phyloP scores from a whole-genome alignment of 352 stramenopile species.

The Phytophthora brassicae region DNA sequence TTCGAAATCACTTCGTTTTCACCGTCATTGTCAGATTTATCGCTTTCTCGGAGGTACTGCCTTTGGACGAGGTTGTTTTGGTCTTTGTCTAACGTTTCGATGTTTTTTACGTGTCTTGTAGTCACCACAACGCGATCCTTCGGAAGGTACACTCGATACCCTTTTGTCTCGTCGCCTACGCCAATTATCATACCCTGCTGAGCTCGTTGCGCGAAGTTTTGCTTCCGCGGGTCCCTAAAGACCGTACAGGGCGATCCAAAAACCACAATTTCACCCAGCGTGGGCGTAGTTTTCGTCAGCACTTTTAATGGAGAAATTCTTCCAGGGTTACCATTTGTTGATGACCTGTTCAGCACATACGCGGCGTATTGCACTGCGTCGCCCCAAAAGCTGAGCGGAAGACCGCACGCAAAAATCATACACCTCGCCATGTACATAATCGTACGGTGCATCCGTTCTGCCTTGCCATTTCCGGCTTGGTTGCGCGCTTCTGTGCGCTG shows the following conservation, averaged over 20 bases:
- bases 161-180: not conserved
- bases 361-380: conserved; percentile 27
- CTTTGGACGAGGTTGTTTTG: not conserved
- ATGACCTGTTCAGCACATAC: conserved; percentile 10
- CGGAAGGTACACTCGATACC: not conserved
- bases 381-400: conserved; percentile 26
- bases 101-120: not conserved
- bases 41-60: not conserved
- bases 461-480: conserved; percentile 31
- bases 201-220: not conserved
- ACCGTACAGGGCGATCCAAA: not conserved
- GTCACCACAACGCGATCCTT: not conserved
- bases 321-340: not conserved
- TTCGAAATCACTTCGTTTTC: too few relatives aligned
- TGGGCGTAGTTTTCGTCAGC: not conserved
- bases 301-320: not conserved
- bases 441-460: conserved; percentile 31
- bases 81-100: not conserved
- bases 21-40: too few relatives aligned
- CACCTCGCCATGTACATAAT: conserved; percentile 12
- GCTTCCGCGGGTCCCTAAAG: not conserved
- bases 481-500: conserved; percentile 26
- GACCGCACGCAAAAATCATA: conserved; percentile 16
- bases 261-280: not conserved
- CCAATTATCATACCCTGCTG: not conserved